These are phyloP conservation scores for Xylariaceae sp. DNA, from an alignment of 2,329 filamentous ascomycete species.

Conservation along the genomic window DNA sequence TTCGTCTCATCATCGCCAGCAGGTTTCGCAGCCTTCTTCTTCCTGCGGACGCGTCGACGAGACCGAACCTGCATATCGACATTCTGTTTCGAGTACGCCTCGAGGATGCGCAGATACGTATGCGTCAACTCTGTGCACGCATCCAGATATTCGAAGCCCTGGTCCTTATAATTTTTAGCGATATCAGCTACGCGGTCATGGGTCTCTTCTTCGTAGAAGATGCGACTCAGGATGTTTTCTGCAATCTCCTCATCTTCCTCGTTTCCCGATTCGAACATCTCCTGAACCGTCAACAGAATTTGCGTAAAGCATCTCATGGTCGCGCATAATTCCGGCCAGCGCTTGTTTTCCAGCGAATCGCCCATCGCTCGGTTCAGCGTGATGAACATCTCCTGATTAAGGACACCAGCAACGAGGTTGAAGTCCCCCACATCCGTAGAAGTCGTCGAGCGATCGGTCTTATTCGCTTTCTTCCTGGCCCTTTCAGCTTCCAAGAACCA, in stretches of 20 bases:
- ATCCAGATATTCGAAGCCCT: conserved; percentile 90
- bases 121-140: conserved; percentile 85
- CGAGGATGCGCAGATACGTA: conserved; percentile 85
- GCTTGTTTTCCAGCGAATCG: conserved; percentile 71
- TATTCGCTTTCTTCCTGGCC: conserved; percentile 54
- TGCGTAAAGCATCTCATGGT: conserved; percentile 94
- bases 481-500: conserved; percentile 92
- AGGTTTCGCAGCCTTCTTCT: conserved; percentile 59
- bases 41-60: conserved; percentile 64
- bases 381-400: conserved; percentile 94
- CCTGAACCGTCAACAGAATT: conserved; percentile 84
- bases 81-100: conserved; percentile 92
- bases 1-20: conserved; percentile 41
- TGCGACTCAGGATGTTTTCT: conserved; percentile 90
- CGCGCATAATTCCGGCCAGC: conserved; percentile 80
- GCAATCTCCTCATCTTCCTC: conserved; percentile 98
- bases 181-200: conserved; percentile 82
- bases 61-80: conserved; percentile 89
- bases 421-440: conserved; percentile 66
- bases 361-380: conserved; percentile 80
- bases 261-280: conserved; percentile 76
- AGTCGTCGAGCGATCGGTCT: conserved; percentile 39
- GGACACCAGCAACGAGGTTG: conserved; percentile 77
- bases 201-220: conserved; percentile 97
- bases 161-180: conserved; percentile 81